Evolutionary conservation across 2,329 filamentous ascomycete genomes (phyloP), one percentile per base, ranked within the genome.

Genomic region (Tolypocladium tropicale): DNA sequence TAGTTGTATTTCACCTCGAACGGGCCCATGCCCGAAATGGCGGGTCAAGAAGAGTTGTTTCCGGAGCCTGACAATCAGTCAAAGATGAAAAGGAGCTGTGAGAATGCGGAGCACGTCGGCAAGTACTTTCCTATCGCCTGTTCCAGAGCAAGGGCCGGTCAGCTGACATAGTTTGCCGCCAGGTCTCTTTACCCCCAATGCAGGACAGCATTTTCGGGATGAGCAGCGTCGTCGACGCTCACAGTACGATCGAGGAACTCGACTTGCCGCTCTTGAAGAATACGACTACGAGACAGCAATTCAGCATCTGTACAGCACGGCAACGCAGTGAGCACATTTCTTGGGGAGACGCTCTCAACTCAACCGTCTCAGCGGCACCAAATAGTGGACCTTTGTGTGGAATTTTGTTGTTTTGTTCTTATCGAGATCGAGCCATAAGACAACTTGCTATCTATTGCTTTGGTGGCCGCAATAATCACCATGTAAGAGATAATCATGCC

Each of bases 31-130:
- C 76, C 73, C 0, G 76, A 78, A 11, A 66, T 83, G 55, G 80
- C 84, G 54, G 90, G 90, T 2, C 75, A 82, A 34, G 89, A 95
- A 70, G 86, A 90, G 62, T 68, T 75, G 0, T 95, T 96, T 63
- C 90, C 90, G 0, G 75, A 76, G 1, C 86, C 90, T 0, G 90
- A 96, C 73, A 96, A 96, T 65, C 80, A 84, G 55, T 89, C 88
- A 0, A 96, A 96, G 74, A 86, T 94, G 78, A 88, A 90, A 72
- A 82, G 91, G 58, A 94, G 89, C 62, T 87, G 89, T 58, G 89
- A 95, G 68, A 95, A 94, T 68, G 90, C 90, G 2, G 87, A 90
- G 67, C 85, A 90, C 65, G 84, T 93, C 62, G 91, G 91, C 84
- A 68, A 69, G 85, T 78, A 55, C 37, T 18, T 51, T 28, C n/a